A percentile compares a stretch with the other conserved stretches of the same genome.
phyloP scores from a whole-genome alignment of 2,329 filamentous ascomycete genomes.

The Pseudocercospora cruenta region DNA sequence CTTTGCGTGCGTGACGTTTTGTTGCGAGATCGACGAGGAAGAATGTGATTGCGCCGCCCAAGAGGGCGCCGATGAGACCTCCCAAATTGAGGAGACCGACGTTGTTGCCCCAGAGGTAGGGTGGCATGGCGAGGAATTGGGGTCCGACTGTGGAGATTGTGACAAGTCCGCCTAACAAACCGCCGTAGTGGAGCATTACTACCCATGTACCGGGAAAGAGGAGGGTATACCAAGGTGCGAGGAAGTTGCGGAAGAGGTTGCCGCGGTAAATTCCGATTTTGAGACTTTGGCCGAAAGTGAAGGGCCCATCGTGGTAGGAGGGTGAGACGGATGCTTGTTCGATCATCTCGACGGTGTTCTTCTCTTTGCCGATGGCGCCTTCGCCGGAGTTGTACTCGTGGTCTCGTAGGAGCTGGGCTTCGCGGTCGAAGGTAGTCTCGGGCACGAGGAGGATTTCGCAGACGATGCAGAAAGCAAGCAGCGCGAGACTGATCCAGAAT shows the following conservation, averaged over 20 bases:
- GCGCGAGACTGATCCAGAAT: slow-evolving; percentile 47
- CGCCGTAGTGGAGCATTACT: slow-evolving; percentile 48
- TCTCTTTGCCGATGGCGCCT: slow-evolving; percentile 26
- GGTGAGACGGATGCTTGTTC: slow-evolving; percentile 24
- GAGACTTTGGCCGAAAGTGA: slow-evolving; percentile 43
- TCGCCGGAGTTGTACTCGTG: slow-evolving; percentile 8
- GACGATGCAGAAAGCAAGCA: slow-evolving; percentile 39
- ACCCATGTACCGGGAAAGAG: slow-evolving; percentile 48
- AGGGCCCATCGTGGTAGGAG: slow-evolving; percentile 30
- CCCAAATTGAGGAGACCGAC: slow-evolving; percentile 46
- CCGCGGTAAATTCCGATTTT: slow-evolving; percentile 42
- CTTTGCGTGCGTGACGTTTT: slow-evolving; percentile 42
- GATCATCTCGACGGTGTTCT: slow-evolving; percentile 27
- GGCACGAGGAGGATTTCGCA: slow-evolving; percentile 44
- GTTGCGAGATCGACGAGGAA: slow-evolving; percentile 43
- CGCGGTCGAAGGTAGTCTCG: slow-evolving; percentile 46
- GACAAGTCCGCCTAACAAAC: slow-evolving; percentile 47
- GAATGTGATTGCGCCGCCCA: slow-evolving; percentile 45
- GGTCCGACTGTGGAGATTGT: slow-evolving; percentile 44
- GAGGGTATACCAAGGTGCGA: slow-evolving; percentile 44
- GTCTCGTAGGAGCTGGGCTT: slow-evolving; percentile 28
- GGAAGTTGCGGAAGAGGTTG: slow-evolving; percentile 40
- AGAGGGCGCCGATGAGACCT: slow-evolving; percentile 42
- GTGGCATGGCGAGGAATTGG: slow-evolving; percentile 43
- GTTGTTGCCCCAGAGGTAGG: slow-evolving; percentile 47